Evolutionary conservation across 345 rosid genomes (phyloP), one percentile per base, ranked within the genome.

Genomic region (Laguncularia racemosa): DNA sequence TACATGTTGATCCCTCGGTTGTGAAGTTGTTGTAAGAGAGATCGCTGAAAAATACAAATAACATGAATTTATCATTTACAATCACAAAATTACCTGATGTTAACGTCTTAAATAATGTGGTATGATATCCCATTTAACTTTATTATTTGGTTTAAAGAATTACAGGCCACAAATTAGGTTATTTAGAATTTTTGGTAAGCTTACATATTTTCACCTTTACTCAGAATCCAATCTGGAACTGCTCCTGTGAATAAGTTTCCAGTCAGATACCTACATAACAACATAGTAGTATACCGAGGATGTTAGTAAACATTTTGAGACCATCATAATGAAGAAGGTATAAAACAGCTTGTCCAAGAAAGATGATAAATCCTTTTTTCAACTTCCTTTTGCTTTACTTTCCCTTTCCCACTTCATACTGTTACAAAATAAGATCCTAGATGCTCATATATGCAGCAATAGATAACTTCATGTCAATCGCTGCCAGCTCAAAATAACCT

Each of bases 11-110:
- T 19, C 0, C 13, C 13, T 7, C 3, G 13, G 26, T n/a, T 14
- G 45, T 0, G 0, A 65, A 65, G 18, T 52, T 52, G 61, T 65
- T 65, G 47, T 65, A 65, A 13, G 68, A 65, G 20, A 65, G 56
- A 50, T 65, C 68, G 5, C 68, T 65, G 52, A 20, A 46, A 23
- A 45, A 26, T 12, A 53, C 12, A 53, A 17, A 17, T n/a, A 13
- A 49, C 10, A 15, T 49, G 14, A 2, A 49, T 15, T 16, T 14
- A 47, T 16, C 18, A 47, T 14, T 47, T 47, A 4, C 3, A 20
- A n/a, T 49, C 11, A 49, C 28, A 12, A n/a, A 49, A 12, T 49
- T 52, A 20, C 20, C 0, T n/a, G 19, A 7, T 16, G 12, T 49
- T 5, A 49, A 2, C 2, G 8, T n/a, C 20, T 14, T n/a, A 49